phyloP scores from a whole-genome alignment of 441 rosid species.

The Populus hybrid region DNA sequence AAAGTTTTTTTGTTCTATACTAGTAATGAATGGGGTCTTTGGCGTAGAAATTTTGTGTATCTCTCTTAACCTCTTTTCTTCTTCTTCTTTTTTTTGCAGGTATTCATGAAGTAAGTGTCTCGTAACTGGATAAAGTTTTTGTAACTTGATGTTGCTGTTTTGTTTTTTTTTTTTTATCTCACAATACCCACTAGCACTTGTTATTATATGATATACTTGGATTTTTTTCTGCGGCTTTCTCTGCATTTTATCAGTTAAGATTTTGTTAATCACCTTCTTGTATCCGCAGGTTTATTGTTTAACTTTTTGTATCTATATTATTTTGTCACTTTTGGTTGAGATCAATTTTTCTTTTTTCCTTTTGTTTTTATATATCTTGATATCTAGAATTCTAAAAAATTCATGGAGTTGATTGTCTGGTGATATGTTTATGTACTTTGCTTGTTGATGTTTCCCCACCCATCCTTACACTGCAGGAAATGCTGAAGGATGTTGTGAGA shows the following conservation, averaged over 20 bases:
- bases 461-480: constrained; percentile 60
- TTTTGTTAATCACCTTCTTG: neutral
- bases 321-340: too few species aligned
- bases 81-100: constrained; percentile 51
- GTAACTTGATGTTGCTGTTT: neutral
- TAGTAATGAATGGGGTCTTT: neutral
- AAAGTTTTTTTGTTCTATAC: neutral
- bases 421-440: neutral
- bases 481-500: constrained; percentile 93
- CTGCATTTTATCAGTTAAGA: neutral
- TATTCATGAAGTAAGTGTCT: constrained; percentile 92
- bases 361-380: neutral
- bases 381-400: neutral
- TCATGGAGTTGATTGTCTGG: neutral
- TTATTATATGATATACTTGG: neutral
- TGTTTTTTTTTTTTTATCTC: neutral
- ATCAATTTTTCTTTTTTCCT: neutral
- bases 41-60: neutral
- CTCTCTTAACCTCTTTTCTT: constrained; percentile 6
- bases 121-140: constrained; percentile 16
- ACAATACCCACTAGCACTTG: neutral
- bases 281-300: neutral
- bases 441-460: constrained; percentile 8
- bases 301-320: neutral
- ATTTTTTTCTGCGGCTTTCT: neutral